Evolutionary conservation across 75 land plant species (phyloP).

Genomic region (Sequoiadendron giganteum): DNA sequence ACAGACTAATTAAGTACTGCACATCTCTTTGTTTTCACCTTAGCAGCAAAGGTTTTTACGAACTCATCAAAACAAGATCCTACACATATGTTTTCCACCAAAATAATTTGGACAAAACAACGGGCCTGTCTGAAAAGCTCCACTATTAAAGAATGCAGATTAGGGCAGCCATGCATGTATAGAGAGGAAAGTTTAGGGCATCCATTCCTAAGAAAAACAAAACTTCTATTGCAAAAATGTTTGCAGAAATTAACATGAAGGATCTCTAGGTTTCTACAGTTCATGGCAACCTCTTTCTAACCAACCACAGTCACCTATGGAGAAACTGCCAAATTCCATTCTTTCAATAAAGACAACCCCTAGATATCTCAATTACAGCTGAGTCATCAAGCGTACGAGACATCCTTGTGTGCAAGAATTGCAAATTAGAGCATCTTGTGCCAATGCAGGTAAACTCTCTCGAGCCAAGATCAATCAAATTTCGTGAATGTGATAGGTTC

Average conservation of each 20-base stretch:
- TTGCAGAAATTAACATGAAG: conserved; percentile 59
- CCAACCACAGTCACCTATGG: conserved; percentile 38
- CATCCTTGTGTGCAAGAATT: conserved; percentile 30
- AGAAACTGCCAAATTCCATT: conserved; percentile 56
- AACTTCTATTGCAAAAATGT: conserved; percentile 34
- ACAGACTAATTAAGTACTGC: too few relatives aligned
- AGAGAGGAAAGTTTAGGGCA: conserved; percentile 26
- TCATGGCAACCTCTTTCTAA: conserved; percentile 39
- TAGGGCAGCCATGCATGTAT: conserved; percentile 26
- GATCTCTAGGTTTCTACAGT: conserved; percentile 37
- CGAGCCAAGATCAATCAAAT: conserved; percentile 1
- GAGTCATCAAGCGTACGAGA: conserved; percentile 37
- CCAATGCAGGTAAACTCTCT: conserved; percentile 32
- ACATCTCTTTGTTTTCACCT: too few relatives aligned
- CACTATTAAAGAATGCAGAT: conserved; percentile 11
- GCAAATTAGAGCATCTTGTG: conserved; percentile 22
- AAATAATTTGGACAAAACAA: conserved; percentile 19
- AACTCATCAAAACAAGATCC: neutral
- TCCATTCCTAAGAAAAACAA: conserved; percentile 40
- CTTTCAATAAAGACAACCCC: conserved; percentile 51
- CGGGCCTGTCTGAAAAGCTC: conserved; percentile 36
- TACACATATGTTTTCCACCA: conserved; percentile 24
- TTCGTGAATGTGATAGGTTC: conserved; percentile 22
- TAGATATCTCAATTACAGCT: conserved; percentile 40
- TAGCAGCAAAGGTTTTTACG: neutral